Evolutionary conservation across 2,329 filamentous ascomycete species (phyloP).

Genomic region (Ophiostoma tasmaniense): DNA sequence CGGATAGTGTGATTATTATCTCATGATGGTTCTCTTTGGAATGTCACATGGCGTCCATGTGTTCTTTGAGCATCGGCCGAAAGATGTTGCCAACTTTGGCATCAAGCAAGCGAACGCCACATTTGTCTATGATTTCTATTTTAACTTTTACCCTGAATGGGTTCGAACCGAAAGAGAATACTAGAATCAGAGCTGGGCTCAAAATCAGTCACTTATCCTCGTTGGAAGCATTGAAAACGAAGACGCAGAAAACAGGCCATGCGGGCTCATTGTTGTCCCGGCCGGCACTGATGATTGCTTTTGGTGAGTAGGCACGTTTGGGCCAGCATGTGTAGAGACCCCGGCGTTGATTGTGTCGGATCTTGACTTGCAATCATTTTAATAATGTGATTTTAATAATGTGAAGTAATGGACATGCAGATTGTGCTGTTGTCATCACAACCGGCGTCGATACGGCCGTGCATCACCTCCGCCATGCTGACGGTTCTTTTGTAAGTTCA

Average conservation of each 20-base stretch:
- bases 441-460: not conserved
- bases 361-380: no score
- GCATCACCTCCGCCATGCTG: not conserved
- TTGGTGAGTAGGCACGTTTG: not conserved
- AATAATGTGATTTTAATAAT: no score
- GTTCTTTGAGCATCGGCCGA: not conserved
- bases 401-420: not conserved
- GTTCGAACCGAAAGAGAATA: not conserved
- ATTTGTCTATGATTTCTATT: not conserved
- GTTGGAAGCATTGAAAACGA: not conserved
- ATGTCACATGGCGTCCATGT: not conserved
- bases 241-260: not conserved
- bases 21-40: no score
- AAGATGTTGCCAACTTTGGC: not conserved
- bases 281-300: not conserved
- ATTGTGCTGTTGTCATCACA: not conserved
- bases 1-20: no score
- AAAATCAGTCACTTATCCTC: not conserved
- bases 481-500: not conserved
- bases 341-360: not conserved
- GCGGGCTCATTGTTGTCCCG: not conserved
- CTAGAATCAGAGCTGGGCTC: not conserved
- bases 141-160: not conserved
- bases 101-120: not conserved
- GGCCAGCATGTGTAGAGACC: not conserved